Evolutionary conservation across 768 basidiomycete species (phyloP), one percentile per base, ranked within the genome.

Genomic region (Boletus subcaerulescens): DNA sequence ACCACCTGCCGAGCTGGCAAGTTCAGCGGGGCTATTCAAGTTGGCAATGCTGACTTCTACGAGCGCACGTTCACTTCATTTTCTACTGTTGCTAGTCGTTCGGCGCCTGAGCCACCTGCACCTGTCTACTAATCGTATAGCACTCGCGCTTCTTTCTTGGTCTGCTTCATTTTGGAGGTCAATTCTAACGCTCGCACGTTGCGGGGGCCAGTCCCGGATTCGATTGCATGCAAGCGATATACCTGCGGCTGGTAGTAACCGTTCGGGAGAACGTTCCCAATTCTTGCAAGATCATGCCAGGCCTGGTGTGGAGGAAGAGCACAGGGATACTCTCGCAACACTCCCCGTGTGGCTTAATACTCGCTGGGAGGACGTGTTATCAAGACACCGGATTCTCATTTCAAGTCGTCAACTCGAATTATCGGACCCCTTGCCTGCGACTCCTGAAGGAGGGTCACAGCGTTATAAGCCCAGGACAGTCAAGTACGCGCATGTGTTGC

Each of bases 381-480:
- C 41, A 17, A 52, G 1, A 18, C 32, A 46, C 32, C 47, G 15
- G 10, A 31, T 6, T 17, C 44, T 14, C n/a, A 17, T 26, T 41
- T 35, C 52, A 7, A 14, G 12, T 13, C 14, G 14, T 3, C 20
- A n/a, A 12, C 22, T 39, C 14, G n/a, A 43, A 8, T 43, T 20
- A 5, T 20, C 17, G 2, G 11, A 29, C 13, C 29, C n/a, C 22
- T 0, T 42, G 3, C 40, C 59, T 14, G 45, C 53, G 8, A 61
- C 43, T 20, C 63, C 55, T 1, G 62, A 57, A 6, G 8, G 31
- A n/a, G 51, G 24, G 17, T 64, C 59, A 36, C 54, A 32, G 43
- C 45, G 61, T 8, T 63, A 65, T 42, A 20, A 33, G 6, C 13
- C 14, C 6, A 53, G 22, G 59, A 31, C 18, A 17, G 35, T 33